Base-by-base conservation (phyloP, 1,284 basidiomycete species). In the Mycena sp. region DNA sequence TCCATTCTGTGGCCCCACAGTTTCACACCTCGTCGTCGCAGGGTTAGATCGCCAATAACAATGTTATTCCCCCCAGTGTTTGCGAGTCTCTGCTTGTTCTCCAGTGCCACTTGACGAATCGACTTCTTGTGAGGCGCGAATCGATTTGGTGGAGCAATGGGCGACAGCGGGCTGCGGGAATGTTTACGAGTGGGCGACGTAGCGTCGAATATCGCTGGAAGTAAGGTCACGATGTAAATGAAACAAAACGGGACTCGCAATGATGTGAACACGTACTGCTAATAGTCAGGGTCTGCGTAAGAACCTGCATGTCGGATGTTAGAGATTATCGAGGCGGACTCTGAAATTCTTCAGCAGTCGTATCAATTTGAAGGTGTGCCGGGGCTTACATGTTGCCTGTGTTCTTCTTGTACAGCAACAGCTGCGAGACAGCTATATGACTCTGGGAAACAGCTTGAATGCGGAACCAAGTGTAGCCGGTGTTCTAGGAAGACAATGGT, bases 151-250 rank as follows among this genome's bases (percentile, higher is more conserved):
- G 40, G 10, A 6, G 43, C 3, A 14, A 63, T 53, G 25, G 50
- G 38, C 25, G 56, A 63, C 26, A 58, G 62, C 23, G 62, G 62
- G 30, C 62, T 63, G 17, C 57, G 62, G 12, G 54, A 28, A 48
- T 38, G 58, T 19, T 45, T 40, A 35, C 50, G 37, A 30, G 54
- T 28, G 37, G 49, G 49, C 19, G 61, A 57, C 16, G 35, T 37
- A 43, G 29, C 38, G n/a, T 56, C 60, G 26, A 63, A 58, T 30
- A 35, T 29, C 17, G 56, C 62, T 63, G 48, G 16, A 38, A 25
- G 11, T 17, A 48, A 23, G 19, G 51, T 48, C 21, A 38, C 16
- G 19, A n/a, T 10, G 17, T 26, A 11, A 7, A 30, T 19, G n/a
- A 23, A 26, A 29, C 11, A 25, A 35, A 35, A 14, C 9, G 32